Conservation (phyloP, 2,329 filamentous ascomycete species). For the Monosporascus sp. region DNA sequence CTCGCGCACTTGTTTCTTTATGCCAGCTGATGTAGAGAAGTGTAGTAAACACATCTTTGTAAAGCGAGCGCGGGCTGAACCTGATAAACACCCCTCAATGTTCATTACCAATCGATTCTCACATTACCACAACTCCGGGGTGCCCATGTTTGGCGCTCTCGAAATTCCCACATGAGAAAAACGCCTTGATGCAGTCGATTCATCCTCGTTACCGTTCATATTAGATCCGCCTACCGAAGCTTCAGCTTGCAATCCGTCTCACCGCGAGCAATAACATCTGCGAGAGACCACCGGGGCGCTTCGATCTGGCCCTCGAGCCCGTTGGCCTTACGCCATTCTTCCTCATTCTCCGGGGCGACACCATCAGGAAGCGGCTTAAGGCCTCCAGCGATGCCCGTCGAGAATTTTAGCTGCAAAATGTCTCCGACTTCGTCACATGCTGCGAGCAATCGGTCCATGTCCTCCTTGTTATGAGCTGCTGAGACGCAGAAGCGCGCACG, state of each 20-base stretch:
- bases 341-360: constrained; percentile 65
- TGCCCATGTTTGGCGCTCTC: constrained; percentile 21
- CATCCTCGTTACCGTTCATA: constrained; percentile 7
- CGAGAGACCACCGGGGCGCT: constrained; percentile 77
- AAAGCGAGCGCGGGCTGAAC: constrained; percentile 21
- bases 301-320: constrained; percentile 66
- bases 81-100: constrained; percentile 9
- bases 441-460: constrained; percentile 80
- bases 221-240: constrained; percentile 47
- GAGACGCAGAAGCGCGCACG: constrained; percentile 95
- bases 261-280: constrained; percentile 71
- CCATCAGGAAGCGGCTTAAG: constrained; percentile 69
- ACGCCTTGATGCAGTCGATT: constrained; percentile 19
- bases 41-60: constrained; percentile 17
- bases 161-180: constrained; percentile 18
- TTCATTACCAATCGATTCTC: constrained; percentile 16
- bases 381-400: constrained; percentile 89
- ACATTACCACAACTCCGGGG: constrained; percentile 25
- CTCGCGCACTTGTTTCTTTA: constrained; percentile 11
- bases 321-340: constrained; percentile 56
- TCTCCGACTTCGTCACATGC: constrained; percentile 93
- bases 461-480: constrained; percentile 95
- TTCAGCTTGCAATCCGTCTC: constrained; percentile 70
- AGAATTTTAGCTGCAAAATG: constrained; percentile 90
- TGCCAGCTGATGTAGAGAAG: constrained; percentile 19